Percentiles rank a stretch among this genome's conserved stretches.
Conservation (phyloP, 441 rosid species). For the Euphorbia corollata region DNA sequence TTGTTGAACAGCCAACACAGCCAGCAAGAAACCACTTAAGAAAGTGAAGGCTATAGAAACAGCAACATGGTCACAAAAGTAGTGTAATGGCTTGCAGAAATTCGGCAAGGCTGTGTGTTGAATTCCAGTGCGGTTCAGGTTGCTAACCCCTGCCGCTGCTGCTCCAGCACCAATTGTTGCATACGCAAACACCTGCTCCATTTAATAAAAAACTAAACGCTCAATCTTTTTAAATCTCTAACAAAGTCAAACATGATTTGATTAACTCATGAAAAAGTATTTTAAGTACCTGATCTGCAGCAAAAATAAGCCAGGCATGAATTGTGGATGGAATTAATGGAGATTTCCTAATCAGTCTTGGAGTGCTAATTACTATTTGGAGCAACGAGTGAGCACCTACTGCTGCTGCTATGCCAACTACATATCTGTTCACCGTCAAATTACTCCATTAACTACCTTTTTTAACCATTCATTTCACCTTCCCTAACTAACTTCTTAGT, state of each 20-base stretch:
- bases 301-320: conserved; percentile 64
- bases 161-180: conserved; percentile 71
- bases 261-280: neutral
- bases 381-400: conserved; percentile 49
- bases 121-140: conserved; percentile 75
- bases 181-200: conserved; percentile 53
- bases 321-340: conserved; percentile 49
- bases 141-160: conserved; percentile 68
- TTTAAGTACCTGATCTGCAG: conserved; percentile 73
- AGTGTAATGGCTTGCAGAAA: conserved; percentile 61
- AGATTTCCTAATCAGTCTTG: conserved; percentile 40
- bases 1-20: conserved; percentile 48
- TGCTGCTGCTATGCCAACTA: conserved; percentile 54
- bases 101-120: conserved; percentile 21
- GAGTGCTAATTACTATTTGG: conserved; percentile 38
- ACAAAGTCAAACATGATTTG: no score
- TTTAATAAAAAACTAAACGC: no score
- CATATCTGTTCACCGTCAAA: conserved; percentile 37
- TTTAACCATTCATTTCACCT: neutral
- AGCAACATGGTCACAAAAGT: conserved; percentile 65
- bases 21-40: conserved; percentile 49
- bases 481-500: neutral
- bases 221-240: no score
- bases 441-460: neutral
- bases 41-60: conserved; percentile 61